phyloP scores from a whole-genome alignment of 2,329 filamentous ascomycete species.

The Clarireedia homoeocarpa region DNA sequence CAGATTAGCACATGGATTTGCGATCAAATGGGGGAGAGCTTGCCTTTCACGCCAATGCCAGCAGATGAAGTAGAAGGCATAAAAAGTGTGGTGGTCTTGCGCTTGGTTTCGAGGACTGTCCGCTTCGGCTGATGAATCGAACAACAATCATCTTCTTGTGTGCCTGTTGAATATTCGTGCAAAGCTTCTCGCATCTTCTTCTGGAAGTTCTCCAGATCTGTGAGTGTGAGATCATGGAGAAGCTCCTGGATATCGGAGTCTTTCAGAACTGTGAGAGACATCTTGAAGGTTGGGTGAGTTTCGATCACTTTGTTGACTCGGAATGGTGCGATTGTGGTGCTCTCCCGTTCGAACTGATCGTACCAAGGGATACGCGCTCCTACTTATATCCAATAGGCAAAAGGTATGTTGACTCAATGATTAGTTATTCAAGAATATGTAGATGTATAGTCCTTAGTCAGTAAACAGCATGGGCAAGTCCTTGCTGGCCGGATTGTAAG shows the following conservation, averaged over 20 bases:
- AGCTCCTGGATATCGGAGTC: conserved; percentile 48
- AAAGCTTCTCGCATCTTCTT: conserved; percentile 42
- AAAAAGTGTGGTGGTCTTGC: conserved; percentile 57
- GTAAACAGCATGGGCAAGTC: no score
- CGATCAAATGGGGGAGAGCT: conserved; percentile 6
- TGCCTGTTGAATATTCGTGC: conserved; percentile 54
- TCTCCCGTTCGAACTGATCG: no score
- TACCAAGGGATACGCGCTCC: no score
- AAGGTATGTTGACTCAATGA: no score
- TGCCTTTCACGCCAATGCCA: conserved; percentile 62
- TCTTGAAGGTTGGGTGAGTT: conserved; percentile 26
- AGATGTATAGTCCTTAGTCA: no score
- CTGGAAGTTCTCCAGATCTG: conserved; percentile 47
- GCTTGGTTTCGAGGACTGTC: conserved; percentile 40
- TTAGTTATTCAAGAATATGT: no score
- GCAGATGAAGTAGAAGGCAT: conserved; percentile 62
- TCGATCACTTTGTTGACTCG: not conserved
- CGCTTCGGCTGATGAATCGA: conserved; percentile 49
- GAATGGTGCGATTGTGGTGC: not conserved
- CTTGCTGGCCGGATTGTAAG: no score
- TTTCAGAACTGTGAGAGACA: conserved; percentile 50
- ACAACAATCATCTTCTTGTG: conserved; percentile 31
- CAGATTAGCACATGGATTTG: conserved; percentile 9
- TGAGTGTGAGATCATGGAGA: conserved; percentile 43
- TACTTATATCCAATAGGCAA: no score